Conservation (phyloP, 805 yeast genomes). For the Ogataea pilisensis region DNA sequence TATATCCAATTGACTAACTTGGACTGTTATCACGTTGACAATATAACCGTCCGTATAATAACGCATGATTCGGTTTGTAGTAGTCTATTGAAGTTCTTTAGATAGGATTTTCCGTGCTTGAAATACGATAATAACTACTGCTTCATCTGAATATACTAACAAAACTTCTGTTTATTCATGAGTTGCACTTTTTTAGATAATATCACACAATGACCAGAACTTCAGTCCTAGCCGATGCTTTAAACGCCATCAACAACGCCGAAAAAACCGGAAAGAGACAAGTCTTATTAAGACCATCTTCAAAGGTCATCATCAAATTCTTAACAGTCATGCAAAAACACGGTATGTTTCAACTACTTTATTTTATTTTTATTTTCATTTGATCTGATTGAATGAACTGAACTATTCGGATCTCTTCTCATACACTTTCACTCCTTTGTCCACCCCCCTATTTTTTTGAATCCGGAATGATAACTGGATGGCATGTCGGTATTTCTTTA, state of each 20-base stretch:
- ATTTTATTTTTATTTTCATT: constrained; percentile 1
- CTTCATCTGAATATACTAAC: constrained; percentile 25
- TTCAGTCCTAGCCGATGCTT: constrained; percentile 98
- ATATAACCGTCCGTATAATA: too few species aligned
- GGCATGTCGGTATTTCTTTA: constrained; percentile 65
- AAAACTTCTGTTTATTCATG: constrained; percentile 21
- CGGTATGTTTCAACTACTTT: constrained; percentile 56
- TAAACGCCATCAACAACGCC: constrained; percentile 98
- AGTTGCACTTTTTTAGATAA: constrained; percentile 3
- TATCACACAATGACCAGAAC: constrained; percentile 83
- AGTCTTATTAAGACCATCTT: constrained; percentile 96
- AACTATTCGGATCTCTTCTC: neutral
- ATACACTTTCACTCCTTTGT: too few species aligned
- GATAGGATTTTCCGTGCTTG: too few species aligned
- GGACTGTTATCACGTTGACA: neutral
- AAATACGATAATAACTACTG: too few species aligned
- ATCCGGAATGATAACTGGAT: constrained; percentile 98
- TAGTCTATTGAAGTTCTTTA: too few species aligned
- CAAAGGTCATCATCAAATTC: constrained; percentile 97
- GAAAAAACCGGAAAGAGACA: constrained; percentile 99
- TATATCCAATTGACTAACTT: too few species aligned
- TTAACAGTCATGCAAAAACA: constrained; percentile 97
- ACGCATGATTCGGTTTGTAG: too few species aligned
- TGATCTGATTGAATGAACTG: neutral
- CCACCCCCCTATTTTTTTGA: constrained; percentile 1